These are phyloP conservation scores for Gentiana macrophylla DNA, from an alignment of 257 asterid genomes.

Conservation along the genomic window DNA sequence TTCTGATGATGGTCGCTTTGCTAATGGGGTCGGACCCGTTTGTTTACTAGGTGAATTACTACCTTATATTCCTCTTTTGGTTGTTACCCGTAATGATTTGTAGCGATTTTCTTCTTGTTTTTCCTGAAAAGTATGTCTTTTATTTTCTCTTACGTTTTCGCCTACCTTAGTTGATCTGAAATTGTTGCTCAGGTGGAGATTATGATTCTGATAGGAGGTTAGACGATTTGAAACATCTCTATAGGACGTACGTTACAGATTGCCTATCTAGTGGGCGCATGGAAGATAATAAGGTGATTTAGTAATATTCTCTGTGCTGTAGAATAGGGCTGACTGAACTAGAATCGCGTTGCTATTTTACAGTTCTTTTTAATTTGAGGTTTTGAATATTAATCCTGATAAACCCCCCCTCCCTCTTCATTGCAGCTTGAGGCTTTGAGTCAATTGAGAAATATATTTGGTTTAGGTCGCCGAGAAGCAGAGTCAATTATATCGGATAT, in stretches of 20 bases:
- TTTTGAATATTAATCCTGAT: slow-evolving; percentile 8
- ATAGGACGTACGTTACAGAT: slow-evolving; percentile 57
- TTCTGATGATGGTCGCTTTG: slow-evolving; percentile 72
- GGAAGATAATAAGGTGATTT: slow-evolving; percentile 85
- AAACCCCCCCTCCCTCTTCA: slow-evolving; percentile 14
- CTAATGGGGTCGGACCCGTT: slow-evolving; percentile 78
- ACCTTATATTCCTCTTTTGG: slow-evolving; percentile 1
- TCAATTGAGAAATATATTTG: slow-evolving; percentile 87
- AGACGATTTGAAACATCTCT: slow-evolving; percentile 78
- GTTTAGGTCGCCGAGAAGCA: slow-evolving; percentile 83
- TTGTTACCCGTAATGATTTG: slow-evolving; percentile 11
- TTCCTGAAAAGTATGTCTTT: slow-evolving; percentile 1
- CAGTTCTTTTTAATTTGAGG: slow-evolving; percentile 1
- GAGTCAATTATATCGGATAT: slow-evolving; percentile 70
- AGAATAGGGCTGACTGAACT: background rate
- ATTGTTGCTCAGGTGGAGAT: slow-evolving; percentile 55
- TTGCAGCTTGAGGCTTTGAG: slow-evolving; percentile 68
- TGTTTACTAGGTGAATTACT: slow-evolving; percentile 53
- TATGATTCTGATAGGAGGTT: slow-evolving; percentile 68
- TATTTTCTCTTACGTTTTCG: slow-evolving; percentile 4
- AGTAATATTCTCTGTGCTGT: slow-evolving; percentile 2
- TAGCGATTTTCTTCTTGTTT: slow-evolving; percentile 1
- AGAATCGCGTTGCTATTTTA: background rate
- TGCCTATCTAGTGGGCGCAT: slow-evolving; percentile 74
- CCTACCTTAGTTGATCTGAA: slow-evolving; percentile 15